Conservation (phyloP, 2,329 filamentous ascomycete species). For the Sclerotinia glacialis region DNA sequence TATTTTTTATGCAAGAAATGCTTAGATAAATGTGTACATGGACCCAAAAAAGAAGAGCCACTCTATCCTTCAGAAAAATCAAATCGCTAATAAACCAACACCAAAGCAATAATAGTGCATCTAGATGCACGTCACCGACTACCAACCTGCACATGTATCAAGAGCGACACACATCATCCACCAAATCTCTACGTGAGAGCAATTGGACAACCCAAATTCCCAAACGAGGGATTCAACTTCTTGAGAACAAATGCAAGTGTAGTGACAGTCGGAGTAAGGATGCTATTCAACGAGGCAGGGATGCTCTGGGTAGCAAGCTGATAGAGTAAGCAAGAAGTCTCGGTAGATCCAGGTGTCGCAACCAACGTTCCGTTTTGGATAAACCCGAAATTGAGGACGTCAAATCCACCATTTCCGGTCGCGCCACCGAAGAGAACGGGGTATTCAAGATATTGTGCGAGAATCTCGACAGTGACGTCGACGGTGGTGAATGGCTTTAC, state of each 20-base stretch:
- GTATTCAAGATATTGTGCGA: neutral
- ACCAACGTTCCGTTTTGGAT: conserved; percentile 12
- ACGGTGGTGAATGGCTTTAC: neutral
- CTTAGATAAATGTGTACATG: neutral
- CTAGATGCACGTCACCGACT: neutral
- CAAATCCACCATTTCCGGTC: conserved; percentile 10
- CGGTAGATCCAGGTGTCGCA: neutral
- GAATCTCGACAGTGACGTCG: neutral
- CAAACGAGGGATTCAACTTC: neutral
- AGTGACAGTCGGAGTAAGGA: neutral
- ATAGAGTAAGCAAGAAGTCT: conserved; percentile 1
- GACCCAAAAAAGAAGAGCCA: no score
- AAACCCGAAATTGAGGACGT: neutral
- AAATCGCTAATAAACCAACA: neutral
- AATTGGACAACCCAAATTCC: conserved; percentile 12
- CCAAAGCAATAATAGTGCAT: neutral
- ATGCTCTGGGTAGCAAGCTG: conserved; percentile 6
- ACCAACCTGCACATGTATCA: neutral
- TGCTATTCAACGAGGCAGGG: neutral
- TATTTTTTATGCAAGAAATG: neutral
- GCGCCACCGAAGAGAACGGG: conserved; percentile 12
- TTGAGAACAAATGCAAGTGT: neutral
- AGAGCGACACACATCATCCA: neutral
- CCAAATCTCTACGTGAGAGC: neutral
- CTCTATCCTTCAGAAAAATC: neutral